Conservation (phyloP, 345 rosid species). For the Dovyalis caffra region DNA sequence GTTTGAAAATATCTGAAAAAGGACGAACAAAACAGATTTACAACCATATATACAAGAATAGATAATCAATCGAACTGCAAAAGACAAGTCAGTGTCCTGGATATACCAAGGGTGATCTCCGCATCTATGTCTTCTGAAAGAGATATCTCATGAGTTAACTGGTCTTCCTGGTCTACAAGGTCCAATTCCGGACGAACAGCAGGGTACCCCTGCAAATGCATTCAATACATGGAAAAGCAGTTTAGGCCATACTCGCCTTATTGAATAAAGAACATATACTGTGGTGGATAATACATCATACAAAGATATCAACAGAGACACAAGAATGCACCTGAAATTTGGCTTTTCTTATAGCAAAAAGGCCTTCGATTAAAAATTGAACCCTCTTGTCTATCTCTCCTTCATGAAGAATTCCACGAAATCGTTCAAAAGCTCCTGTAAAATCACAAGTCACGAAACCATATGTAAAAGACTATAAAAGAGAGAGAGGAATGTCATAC, state of each 20-base stretch:
- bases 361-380: constrained; percentile 84
- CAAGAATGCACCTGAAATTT: constrained; percentile 67
- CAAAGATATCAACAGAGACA: not conserved
- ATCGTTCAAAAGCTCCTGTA: constrained; percentile 88
- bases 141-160: constrained; percentile 84
- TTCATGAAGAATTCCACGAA: constrained; percentile 93
- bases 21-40: constrained; percentile 5
- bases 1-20: constrained; percentile 64
- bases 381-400: constrained; percentile 96
- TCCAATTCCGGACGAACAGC: constrained; percentile 95
- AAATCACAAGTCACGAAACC: constrained; percentile 17
- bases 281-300: not conserved
- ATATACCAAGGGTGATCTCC: constrained; percentile 76
- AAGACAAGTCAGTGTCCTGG: constrained; percentile 5
- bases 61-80: constrained; percentile 1
- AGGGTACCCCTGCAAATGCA: constrained; percentile 69
- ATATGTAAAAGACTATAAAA: not conserved
- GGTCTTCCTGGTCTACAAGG: constrained; percentile 86
- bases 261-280: not conserved
- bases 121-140: constrained; percentile 66
- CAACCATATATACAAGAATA: constrained; percentile 11
- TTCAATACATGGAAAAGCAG: constrained; percentile 8
- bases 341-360: constrained; percentile 82
- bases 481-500: not conserved
- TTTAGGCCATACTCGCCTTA: not conserved